Conservation (phyloP, 2,329 filamentous ascomycete genomes). For the Sporothrix inflata region DNA sequence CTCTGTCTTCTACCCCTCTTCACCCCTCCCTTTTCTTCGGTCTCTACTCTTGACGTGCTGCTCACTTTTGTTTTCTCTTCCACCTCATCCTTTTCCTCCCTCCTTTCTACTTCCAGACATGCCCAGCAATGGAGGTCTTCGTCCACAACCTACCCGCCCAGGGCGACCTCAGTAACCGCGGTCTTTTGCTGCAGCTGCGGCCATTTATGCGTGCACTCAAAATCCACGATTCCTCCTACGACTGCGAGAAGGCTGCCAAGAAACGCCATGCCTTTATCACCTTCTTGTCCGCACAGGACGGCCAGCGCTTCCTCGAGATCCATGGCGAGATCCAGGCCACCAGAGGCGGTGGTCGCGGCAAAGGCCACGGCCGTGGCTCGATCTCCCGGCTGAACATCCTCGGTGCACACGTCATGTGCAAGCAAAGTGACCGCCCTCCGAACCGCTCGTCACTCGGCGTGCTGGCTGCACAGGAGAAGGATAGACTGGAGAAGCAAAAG, state of each 20-base stretch:
- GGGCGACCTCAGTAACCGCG: conserved; percentile 43
- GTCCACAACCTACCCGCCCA: conserved; percentile 47
- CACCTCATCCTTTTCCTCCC: neutral
- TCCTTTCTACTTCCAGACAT: neutral
- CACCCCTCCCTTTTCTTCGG: neutral
- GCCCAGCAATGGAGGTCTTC: conserved; percentile 50
- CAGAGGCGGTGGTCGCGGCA: neutral
- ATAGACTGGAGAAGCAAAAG: conserved; percentile 20
- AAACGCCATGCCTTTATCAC: conserved; percentile 46
- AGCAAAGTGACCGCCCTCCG: conserved; percentile 31
- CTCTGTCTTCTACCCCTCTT: neutral
- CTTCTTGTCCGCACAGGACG: conserved; percentile 49
- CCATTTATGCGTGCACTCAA: conserved; percentile 46
- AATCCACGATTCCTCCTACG: conserved; percentile 46
- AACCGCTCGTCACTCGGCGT: conserved; percentile 33
- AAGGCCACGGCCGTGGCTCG: conserved; percentile 3
- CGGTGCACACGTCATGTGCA: conserved; percentile 40
- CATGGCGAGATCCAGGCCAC: conserved; percentile 37
- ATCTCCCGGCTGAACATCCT: conserved; percentile 40
- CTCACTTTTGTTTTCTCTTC: neutral
- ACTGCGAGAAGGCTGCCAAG: conserved; percentile 47
- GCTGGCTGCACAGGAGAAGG: conserved; percentile 34
- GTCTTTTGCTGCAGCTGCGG: conserved; percentile 45
- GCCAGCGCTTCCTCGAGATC: conserved; percentile 46
- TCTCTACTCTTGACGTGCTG: neutral